Percentiles rank a stretch among this genome's conserved stretches.
Conservation (phyloP, 495 filamentous ascomycete species). For the Ascodesmis nigricans region DNA sequence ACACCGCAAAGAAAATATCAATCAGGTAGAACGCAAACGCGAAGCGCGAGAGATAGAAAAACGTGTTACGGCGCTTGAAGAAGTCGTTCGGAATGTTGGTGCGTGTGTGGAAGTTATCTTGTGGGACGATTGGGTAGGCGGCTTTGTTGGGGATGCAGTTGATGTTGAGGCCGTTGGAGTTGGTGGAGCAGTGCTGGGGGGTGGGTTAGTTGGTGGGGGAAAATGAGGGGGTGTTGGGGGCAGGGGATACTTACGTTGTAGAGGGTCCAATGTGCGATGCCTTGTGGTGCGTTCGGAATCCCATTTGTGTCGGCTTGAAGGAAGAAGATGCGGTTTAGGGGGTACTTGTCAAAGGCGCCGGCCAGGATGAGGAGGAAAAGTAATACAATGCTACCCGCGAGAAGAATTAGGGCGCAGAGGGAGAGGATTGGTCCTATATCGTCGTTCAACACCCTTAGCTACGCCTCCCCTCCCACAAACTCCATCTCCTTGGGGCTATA, state of each 20-base stretch:
- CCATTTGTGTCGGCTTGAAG: conserved; percentile 38
- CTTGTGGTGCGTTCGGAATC: conserved; percentile 35
- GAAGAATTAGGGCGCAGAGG: conserved; percentile 39
- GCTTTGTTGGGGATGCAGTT: conserved; percentile 33
- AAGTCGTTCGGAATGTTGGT: conserved; percentile 29
- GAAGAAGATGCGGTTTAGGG: conserved; percentile 45
- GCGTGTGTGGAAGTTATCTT: conserved; percentile 38
- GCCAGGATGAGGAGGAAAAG: conserved; percentile 45
- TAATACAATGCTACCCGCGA: conserved; percentile 37
- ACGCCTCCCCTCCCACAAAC: no score
- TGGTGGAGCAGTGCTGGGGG: conserved; percentile 14
- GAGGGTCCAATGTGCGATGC: conserved; percentile 43
- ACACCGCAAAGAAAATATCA: conserved; percentile 39
- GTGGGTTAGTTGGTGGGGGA: neutral
- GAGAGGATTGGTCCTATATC: conserved; percentile 25
- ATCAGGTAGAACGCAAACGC: conserved; percentile 53
- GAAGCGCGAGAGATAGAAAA: conserved; percentile 44
- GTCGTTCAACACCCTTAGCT: no score
- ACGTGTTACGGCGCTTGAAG: conserved; percentile 29
- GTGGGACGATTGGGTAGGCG: conserved; percentile 44
- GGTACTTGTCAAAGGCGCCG: conserved; percentile 32
- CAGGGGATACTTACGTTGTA: conserved; percentile 29
- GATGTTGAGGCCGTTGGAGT: conserved; percentile 29
- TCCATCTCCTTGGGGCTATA: no score
- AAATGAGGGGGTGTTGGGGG: conserved; percentile 1